A percentile compares a stretch with the other conserved stretches of the same genome.
Evolutionary conservation across 495 filamentous ascomycete species (phyloP).

Genomic region (Pseudevernia furfuracea): DNA sequence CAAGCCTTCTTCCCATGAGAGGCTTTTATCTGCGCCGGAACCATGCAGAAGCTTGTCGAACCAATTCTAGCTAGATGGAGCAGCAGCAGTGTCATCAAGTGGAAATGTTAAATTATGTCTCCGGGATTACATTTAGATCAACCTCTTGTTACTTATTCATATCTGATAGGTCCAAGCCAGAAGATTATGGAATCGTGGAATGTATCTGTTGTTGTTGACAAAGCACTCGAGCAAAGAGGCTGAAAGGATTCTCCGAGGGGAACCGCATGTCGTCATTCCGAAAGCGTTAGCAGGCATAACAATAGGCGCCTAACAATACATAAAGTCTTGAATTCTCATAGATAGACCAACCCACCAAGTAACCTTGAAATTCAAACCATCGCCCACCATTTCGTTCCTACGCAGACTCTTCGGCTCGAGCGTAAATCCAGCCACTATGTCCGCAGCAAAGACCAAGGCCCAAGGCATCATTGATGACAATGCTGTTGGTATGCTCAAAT

Average conservation of each 20-base stretch:
- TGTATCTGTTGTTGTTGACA: not conserved
- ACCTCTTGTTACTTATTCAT: too few relatives aligned
- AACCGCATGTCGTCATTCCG: conserved; percentile 11
- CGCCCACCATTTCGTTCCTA: conserved; percentile 67
- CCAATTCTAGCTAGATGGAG: not conserved
- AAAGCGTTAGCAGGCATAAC: not conserved
- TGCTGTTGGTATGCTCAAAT: conserved; percentile 61
- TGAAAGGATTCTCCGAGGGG: not conserved
- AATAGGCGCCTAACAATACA: not conserved
- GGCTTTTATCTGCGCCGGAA: not conserved
- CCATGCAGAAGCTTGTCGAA: not conserved
- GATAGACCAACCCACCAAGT: not conserved
- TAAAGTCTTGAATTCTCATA: not conserved
- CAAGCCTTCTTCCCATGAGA: not conserved
- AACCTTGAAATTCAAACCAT: not conserved
- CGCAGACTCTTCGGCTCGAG: conserved; percentile 64
- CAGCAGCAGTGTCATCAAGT: not conserved
- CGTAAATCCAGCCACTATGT: conserved; percentile 59
- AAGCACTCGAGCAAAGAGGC: not conserved
- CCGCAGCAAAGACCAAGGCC: conserved; percentile 78
- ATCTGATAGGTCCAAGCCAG: not conserved
- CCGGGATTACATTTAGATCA: not conserved
- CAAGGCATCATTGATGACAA: conserved; percentile 87
- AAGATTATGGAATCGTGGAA: conserved; percentile 9
- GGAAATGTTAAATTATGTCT: not conserved